Base-by-base conservation (phyloP, 305 asterid species). In the Rubia tinctorum region DNA sequence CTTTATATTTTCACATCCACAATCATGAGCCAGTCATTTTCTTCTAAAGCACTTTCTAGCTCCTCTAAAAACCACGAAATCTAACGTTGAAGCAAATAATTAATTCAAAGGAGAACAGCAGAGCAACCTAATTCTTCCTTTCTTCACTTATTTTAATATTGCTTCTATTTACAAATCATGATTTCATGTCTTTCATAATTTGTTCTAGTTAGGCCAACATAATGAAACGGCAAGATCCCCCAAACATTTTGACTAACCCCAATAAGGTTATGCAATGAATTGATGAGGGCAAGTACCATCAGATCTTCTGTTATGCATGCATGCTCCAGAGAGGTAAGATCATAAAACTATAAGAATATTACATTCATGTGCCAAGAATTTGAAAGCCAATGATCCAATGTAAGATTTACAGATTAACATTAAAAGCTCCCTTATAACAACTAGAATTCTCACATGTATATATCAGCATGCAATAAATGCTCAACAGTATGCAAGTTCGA, bases 371-470 rank as follows among this genome's bases (percentile, higher is more conserved):
- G 45, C 53, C 25, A 66, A 4, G 40, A 74, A 22, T 14, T 37
- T 37, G 8, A 8, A 53, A 74, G 56, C 44, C 72, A 74, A 22
- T 69, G 73, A 59, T 49, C 42, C 11, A 49, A 47, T 25, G 66
- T 11, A 61, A 60, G 10, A 11, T 30, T 13, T 30, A 69, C 71
- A 22, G 14, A 0, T 6, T 8, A 2, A 0, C 42, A 20, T 5
- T 18, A 51, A 34, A 14, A 9, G 6, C 22, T 55, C 20, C 53
- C 59, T 65, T 51, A 15, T 49, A 8, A 37, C 56, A 39, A 39
- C 25, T 34, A 45, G 10, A 23, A 7, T 10, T 30, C n/a, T 5
- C 43, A 20, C 10, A 37, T 44, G 20, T 51, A 64, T 20, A n/a
- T 13, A 40, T 13, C 22, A 23, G 14, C 8, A 11, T 39, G 8